Evolutionary conservation across 2,329 filamentous ascomycete species (phyloP), one percentile per base, ranked within the genome.

Genomic region (Beauveria pseudobassiana): DNA sequence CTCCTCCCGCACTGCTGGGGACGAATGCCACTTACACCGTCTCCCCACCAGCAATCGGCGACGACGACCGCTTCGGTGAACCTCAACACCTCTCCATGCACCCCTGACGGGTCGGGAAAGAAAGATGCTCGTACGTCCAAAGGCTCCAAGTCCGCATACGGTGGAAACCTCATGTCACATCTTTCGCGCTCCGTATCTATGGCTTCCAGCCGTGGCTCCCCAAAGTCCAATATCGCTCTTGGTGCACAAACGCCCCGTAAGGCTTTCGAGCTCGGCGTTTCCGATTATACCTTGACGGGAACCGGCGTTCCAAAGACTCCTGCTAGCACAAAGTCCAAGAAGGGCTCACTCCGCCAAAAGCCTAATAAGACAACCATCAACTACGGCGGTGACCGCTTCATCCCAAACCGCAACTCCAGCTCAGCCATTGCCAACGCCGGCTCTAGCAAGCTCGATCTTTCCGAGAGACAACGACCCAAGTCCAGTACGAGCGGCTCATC

Each of bases 201-300:
- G 78, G 78, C 82, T 46, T 79, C 84, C 46, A 88, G 90, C 74
- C 88, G 90, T 56, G 90, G 95, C 73, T 97, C 93, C 2, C 92
- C 93, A 73, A 98, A 98, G 81, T 97, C 93, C 63, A 98, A 97
- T 81, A 97, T 97, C 74, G 90, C 89, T 67, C 86, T 87, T 66
- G 78, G 79, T 48, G 84, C 85, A 62, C 83, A 87, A 63, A 93
- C 91, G 49, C 93, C 93, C 22, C 89, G 90, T 70, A 91, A 89
- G 74, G 83, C 81, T 52, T 83, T 98, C 45, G 93, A 98, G 76
- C 84, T 96, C 46, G 92, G 91, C 67, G 87, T 96, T 40, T 97
- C 93, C 46, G 93, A 99, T 73, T 98, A 93, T 81, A 86, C 90
- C 20, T 82, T 99, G 69, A 91, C 90, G 58, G 92, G 93, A 65